A percentile compares a stretch with the other conserved stretches of the same genome.
These are phyloP conservation scores for Salisapilia sapeloensis DNA, from an alignment of 352 stramenopile species.

Conservation along the genomic window DNA sequence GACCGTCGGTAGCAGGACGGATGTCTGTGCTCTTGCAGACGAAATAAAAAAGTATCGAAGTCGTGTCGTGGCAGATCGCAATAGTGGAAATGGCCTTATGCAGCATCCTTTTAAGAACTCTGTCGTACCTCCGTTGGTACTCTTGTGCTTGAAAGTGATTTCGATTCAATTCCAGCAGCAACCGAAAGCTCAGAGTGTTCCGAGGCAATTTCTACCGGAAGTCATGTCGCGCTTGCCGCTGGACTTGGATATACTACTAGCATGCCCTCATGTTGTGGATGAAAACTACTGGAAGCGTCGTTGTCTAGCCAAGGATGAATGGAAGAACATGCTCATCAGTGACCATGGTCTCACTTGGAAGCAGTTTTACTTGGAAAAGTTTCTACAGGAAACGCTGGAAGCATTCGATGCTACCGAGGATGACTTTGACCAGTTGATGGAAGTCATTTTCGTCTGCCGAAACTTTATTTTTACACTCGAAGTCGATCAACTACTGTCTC, in stretches of 20 bases:
- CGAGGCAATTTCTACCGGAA: slow-evolving; percentile 63
- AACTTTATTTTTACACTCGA: slow-evolving; percentile 84
- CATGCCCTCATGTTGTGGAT: slow-evolving; percentile 74
- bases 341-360: slow-evolving; percentile 90
- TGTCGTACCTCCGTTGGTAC: slow-evolving; percentile 28
- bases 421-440: slow-evolving; percentile 42
- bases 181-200: slow-evolving; percentile 52
- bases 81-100: slow-evolving; percentile 8
- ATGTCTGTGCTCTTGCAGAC: slow-evolving; percentile 53
- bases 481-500: slow-evolving; percentile 77
- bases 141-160: slow-evolving; percentile 67
- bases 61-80: slow-evolving; percentile 20
- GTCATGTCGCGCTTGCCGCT: slow-evolving; percentile 65
- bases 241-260: slow-evolving; percentile 66
- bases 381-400: slow-evolving; percentile 63
- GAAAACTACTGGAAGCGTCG: slow-evolving; percentile 91
- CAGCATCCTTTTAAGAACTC: slow-evolving; percentile 2
- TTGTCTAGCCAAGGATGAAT: slow-evolving; percentile 64
- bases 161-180: slow-evolving; percentile 53
- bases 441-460: slow-evolving; percentile 53
- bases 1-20: slow-evolving; percentile 42
- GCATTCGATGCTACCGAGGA: slow-evolving; percentile 38
- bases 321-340: slow-evolving; percentile 82
- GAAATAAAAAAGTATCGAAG: slow-evolving; percentile 73
- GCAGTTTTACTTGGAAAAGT: slow-evolving; percentile 80